A percentile compares a stretch with the other conserved stretches of the same genome.
Conservation (phyloP, 768 basidiomycete genomes). For the Amanita polypyramis region DNA sequence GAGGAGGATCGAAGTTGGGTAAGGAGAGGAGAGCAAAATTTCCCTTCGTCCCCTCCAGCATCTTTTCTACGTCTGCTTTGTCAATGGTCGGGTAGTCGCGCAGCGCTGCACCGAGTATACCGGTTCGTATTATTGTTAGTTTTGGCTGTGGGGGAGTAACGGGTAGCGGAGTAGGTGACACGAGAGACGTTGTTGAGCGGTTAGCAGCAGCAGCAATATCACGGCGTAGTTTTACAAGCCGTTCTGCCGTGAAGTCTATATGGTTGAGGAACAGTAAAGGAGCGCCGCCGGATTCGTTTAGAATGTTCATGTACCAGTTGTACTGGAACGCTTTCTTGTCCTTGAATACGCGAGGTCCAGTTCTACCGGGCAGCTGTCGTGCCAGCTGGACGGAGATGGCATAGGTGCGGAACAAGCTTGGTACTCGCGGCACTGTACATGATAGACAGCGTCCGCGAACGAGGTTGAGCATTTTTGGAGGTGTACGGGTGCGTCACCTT, state of each 20-base stretch:
- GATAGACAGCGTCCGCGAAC: constrained; percentile 20
- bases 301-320: constrained; percentile 66
- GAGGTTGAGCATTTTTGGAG: not conserved
- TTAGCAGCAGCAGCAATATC: constrained; percentile 52
- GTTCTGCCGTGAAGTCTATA: constrained; percentile 58
- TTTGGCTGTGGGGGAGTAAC: constrained; percentile 29
- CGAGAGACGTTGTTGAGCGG: constrained; percentile 29
- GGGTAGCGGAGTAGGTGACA: constrained; percentile 20
- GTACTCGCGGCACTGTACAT: constrained; percentile 14
- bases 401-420: constrained; percentile 31
- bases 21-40: constrained; percentile 56
- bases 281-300: constrained; percentile 41
- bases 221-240: constrained; percentile 56
- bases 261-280: constrained; percentile 77
- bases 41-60: constrained; percentile 49
- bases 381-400: constrained; percentile 48
- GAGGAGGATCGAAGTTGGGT: constrained; percentile 62
- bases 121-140: constrained; percentile 65
- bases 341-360: constrained; percentile 56
- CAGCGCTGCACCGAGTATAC: constrained; percentile 70
- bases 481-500: not conserved
- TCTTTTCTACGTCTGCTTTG: constrained; percentile 31
- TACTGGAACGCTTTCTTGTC: constrained; percentile 77
- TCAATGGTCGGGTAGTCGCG: constrained; percentile 49
- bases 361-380: constrained; percentile 40